Percentiles rank a stretch among this genome's conserved stretches.
Conservation (phyloP, 2,329 filamentous ascomycete genomes). For the Phialophora verrucosa region DNA sequence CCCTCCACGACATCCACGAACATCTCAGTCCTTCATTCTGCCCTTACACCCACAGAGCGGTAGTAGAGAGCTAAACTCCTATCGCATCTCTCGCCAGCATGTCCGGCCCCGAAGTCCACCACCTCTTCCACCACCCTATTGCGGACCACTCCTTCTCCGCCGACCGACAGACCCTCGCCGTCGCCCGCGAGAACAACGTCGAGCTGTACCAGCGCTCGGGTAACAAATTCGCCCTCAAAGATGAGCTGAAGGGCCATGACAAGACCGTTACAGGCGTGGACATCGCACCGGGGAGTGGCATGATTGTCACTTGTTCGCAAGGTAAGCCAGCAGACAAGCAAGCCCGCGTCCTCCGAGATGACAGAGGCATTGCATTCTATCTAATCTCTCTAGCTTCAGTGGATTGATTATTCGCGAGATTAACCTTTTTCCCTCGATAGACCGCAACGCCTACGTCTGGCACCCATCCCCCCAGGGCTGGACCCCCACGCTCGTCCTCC, state of each 20-base stretch:
- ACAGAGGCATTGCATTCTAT: neutral
- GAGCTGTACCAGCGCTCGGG: conserved; percentile 82
- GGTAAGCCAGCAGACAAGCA: conserved; percentile 56
- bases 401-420: neutral
- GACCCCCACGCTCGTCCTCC: conserved; percentile 94
- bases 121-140: conserved; percentile 95
- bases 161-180: conserved; percentile 84
- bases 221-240: conserved; percentile 78
- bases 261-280: conserved; percentile 97
- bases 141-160: conserved; percentile 98
- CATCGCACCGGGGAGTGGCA: conserved; percentile 86
- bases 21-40: neutral
- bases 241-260: conserved; percentile 94
- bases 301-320: conserved; percentile 97
- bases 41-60: conserved; percentile 51
- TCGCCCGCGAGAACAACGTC: conserved; percentile 86
- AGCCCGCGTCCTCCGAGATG: too few relatives aligned
- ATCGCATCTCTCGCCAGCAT: conserved; percentile 67
- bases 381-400: neutral
- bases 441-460: conserved; percentile 98
- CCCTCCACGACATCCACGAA: neutral
- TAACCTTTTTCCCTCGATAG: conserved; percentile 52
- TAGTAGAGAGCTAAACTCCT: conserved; percentile 99
- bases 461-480: conserved; percentile 90
- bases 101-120: conserved; percentile 87